phyloP scores from a whole-genome alignment of 345 rosid species.

The Diplotaxis tenuifolia region DNA sequence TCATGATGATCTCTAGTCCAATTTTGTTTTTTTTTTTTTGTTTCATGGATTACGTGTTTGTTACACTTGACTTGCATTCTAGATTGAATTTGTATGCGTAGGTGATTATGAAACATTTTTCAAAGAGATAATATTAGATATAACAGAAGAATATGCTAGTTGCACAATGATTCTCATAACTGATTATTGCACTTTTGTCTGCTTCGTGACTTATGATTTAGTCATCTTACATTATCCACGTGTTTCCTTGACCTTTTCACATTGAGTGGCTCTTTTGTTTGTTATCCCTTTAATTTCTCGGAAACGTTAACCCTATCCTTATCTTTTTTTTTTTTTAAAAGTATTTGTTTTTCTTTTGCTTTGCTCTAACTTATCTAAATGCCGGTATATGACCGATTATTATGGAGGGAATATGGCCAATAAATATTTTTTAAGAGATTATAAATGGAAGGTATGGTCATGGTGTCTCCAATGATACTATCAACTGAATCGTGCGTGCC shows the following conservation, averaged over 20 bases:
- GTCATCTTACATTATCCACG: not conserved
- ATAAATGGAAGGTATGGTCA: not conserved
- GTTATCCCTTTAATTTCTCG: not conserved
- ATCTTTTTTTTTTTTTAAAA: not conserved
- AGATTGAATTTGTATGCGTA: too few species aligned
- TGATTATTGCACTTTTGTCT: slow-evolving; percentile 5
- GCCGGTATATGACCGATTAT: not conserved
- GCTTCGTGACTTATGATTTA: not conserved
- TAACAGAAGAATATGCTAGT: not conserved
- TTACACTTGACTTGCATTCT: not conserved
- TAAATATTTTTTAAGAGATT: not conserved
- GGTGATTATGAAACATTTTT: not conserved
- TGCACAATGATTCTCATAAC: not conserved
- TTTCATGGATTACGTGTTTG: not conserved
- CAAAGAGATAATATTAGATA: not conserved
- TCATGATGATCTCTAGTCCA: too few species aligned
- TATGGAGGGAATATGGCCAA: not conserved
- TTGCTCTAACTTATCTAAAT: not conserved
- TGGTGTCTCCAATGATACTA: not conserved
- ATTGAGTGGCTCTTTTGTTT: not conserved
- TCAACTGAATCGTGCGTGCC: not conserved
- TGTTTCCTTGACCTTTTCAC: not conserved
- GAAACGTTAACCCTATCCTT: slow-evolving; percentile 33
- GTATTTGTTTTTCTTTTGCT: not conserved
- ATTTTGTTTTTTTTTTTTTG: not conserved